Evolutionary conservation across 2,329 filamentous ascomycete genomes (phyloP).

Genomic region (Lasiodiplodia citricola): DNA sequence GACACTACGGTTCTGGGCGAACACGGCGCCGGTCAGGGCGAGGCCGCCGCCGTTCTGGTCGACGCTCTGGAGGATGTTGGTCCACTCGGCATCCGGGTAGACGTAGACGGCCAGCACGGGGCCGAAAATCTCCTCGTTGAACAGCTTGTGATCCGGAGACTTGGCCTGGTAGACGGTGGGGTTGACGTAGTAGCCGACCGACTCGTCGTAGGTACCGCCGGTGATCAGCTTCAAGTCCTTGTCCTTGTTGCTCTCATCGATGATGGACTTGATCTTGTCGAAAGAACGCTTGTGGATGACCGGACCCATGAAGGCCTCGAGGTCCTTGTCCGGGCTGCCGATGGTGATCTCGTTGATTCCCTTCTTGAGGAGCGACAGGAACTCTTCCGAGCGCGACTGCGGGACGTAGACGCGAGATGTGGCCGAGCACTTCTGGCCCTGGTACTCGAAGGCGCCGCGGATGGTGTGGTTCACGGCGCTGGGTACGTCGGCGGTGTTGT

Average conservation of each 20-base stretch:
- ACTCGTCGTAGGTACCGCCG: slow-evolving; percentile 78
- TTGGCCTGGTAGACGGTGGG: slow-evolving; percentile 80
- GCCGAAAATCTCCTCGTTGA: slow-evolving; percentile 82
- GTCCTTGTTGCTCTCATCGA: slow-evolving; percentile 78
- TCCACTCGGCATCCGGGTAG: slow-evolving; percentile 75
- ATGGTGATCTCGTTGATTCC: slow-evolving; percentile 74
- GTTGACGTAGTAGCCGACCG: slow-evolving; percentile 80
- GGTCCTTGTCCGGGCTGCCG: slow-evolving; percentile 68
- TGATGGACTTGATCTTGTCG: slow-evolving; percentile 76
- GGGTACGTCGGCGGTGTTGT: slow-evolving; percentile 74
- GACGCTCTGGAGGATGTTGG: slow-evolving; percentile 64
- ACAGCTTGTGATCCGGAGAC: slow-evolving; percentile 74
- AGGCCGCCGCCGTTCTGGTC: slow-evolving; percentile 74
- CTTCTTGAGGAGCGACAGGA: slow-evolving; percentile 68
- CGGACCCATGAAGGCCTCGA: slow-evolving; percentile 82
- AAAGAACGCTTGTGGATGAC: slow-evolving; percentile 84
- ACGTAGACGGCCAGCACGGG: slow-evolving; percentile 76
- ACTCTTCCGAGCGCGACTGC: slow-evolving; percentile 73
- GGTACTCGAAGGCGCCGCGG: slow-evolving; percentile 86
- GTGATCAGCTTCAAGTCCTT: slow-evolving; percentile 72
- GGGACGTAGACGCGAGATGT: slow-evolving; percentile 81
- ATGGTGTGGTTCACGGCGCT: slow-evolving; percentile 84
- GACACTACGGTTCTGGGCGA: slow-evolving; percentile 70
- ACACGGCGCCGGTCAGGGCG: slow-evolving; percentile 76
- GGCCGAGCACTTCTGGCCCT: slow-evolving; percentile 90